Percentiles rank a stretch among this genome's conserved stretches.
Evolutionary conservation across 305 asterid species (phyloP).

Genomic region (Solanum hybrid): DNA sequence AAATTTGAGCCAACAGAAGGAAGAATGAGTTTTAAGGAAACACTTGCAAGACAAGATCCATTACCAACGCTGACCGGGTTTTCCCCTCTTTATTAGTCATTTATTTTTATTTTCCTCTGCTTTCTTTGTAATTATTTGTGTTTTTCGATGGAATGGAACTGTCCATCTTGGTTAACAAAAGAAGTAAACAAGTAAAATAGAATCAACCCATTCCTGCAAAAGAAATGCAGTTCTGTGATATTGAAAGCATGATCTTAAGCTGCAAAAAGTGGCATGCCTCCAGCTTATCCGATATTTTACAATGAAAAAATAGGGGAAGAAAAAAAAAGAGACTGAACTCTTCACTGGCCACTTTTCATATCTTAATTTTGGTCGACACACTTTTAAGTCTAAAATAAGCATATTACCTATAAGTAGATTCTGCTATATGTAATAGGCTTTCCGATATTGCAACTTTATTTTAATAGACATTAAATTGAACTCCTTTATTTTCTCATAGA

Average conservation of each 20-base stretch:
- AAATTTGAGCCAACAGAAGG: not conserved
- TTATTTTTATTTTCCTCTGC: not conserved
- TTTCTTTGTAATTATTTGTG: not conserved
- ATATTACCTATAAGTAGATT: not conserved
- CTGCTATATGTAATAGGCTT: not conserved
- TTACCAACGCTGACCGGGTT: not conserved
- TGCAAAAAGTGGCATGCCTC: not conserved
- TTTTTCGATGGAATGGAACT: not conserved
- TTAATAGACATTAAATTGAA: not conserved
- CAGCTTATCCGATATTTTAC: not conserved
- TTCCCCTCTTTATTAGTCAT: not conserved
- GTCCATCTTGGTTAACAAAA: not conserved
- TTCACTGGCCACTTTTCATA: not conserved
- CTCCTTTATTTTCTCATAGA: not conserved
- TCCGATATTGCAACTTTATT: not conserved
- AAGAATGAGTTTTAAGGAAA: not conserved
- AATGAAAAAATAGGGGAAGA: not conserved
- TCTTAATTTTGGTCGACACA: not conserved
- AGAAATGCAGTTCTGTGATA: not conserved
- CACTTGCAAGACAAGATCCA: not conserved
- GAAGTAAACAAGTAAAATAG: not conserved
- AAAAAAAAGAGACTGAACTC: not conserved
- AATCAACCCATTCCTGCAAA: not conserved
- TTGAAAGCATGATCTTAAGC: not conserved
- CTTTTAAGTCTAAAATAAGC: not conserved